Conservation (phyloP, 257 asterid species). For the Solanum piurae region DNA sequence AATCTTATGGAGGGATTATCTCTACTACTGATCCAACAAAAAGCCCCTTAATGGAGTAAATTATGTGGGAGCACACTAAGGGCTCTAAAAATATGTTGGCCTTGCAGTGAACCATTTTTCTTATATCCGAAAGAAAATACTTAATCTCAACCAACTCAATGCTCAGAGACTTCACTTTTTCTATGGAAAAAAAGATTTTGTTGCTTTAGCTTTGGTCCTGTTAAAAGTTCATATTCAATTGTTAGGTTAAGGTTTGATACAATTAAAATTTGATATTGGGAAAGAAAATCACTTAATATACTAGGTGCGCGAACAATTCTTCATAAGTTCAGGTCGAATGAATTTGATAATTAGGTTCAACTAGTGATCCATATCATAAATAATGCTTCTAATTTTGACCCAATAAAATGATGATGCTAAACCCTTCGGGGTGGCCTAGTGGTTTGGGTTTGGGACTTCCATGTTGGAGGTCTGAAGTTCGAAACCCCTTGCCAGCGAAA, state of each 20-base stretch:
- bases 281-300: not conserved
- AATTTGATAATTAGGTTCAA: not conserved
- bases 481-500: no score
- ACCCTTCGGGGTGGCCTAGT: no score
- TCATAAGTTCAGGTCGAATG: not conserved
- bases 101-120: not conserved
- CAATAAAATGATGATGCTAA: not conserved
- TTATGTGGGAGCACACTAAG: not conserved
- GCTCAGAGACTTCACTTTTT: not conserved
- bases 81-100: not conserved
- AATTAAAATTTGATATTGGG: not conserved
- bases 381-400: not conserved
- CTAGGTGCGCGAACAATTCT: not conserved
- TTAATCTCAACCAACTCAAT: not conserved
- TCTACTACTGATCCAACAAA: not conserved
- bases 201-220: not conserved
- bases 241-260: not conserved
- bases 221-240: not conserved
- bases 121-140: not conserved
- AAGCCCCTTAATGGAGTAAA: not conserved
- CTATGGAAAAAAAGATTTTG: not conserved
- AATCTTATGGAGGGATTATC: not conserved
- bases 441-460: no score
- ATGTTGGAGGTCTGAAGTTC: no score
- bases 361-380: not conserved